Base-by-base conservation (phyloP, 345 rosid species). In the Arabis hirsuta region DNA sequence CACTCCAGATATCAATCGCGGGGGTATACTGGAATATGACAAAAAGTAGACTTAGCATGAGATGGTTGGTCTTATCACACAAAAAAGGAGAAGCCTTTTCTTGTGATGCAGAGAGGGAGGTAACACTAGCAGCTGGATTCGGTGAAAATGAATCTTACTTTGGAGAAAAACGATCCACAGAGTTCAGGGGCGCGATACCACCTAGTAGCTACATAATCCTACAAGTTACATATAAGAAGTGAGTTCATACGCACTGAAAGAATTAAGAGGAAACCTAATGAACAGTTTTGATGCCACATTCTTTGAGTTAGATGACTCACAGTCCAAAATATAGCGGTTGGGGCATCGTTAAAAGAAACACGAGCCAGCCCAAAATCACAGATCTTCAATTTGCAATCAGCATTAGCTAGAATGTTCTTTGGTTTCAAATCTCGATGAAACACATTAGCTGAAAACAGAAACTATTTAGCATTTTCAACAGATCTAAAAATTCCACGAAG, bases 121-220 rank as follows among this genome's bases (percentile, higher is more conserved):
- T 34, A 75, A 61, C 11, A 52, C 24, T 3, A 62, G 29, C 3
- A 53, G 73, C 10, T 20, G 6, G 11, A 36, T 14, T n/a, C 61
- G 69, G 56, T 44, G 38, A 56, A 52, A 47, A 51, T 4, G 50
- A 67, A 68, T 26, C 52, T 68, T 43, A 68, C 59, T 39, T 67
- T 62, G 22, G 55, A 50, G 69, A 91, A 91, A 79, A 91, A 91
- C 7, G 96, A 91, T 54, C 97, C 97, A 72, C 99, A 95, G 32
- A 95, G 91, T 79, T 95, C 99, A 62, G 99, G 99, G 72, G 99
- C 99, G 71, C 99, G 92, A 73, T 95, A 95, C 99, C 98, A 95
- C 69, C 99, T 87, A 65, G 99, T 95, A 31, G 99, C 99, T 20
- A 95, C 99, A 85, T 95, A 95, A 80, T 95, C 99, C 99, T 95